These are phyloP conservation scores for Fomitopsis betulina DNA, from an alignment of 1,284 basidiomycete genomes.

Conservation along the genomic window DNA sequence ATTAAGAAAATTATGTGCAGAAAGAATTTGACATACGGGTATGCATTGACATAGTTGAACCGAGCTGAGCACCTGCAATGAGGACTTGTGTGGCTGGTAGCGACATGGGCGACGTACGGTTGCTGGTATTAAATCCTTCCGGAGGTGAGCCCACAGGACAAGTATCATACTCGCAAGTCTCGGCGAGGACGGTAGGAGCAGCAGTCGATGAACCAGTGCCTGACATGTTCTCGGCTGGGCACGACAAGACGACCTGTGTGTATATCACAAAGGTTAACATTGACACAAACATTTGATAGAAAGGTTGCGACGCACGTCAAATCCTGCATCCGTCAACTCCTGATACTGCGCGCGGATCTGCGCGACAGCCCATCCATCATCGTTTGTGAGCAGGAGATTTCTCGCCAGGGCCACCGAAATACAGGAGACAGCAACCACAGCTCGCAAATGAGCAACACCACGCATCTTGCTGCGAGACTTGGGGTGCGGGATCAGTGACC, in stretches of 20 bases:
- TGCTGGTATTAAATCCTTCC: slow-evolving; percentile 37
- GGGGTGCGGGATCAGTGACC: too few species aligned
- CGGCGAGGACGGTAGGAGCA: slow-evolving; percentile 19
- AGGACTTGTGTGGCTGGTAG: too few species aligned
- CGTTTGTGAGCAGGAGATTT: slow-evolving; percentile 37
- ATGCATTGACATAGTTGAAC: slow-evolving; percentile 33
- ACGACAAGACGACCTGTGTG: slow-evolving; percentile 34
- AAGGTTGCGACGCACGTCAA: slow-evolving; percentile 29
- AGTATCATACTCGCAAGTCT: slow-evolving; percentile 37
- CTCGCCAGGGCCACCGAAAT: background rate
- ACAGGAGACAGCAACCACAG: background rate
- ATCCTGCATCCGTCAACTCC: slow-evolving; percentile 36
- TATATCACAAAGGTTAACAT: slow-evolving; percentile 9
- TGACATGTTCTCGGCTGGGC: slow-evolving; percentile 36
- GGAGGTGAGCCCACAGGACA: slow-evolving; percentile 40
- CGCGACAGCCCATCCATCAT: slow-evolving; percentile 50
- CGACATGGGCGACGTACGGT: slow-evolving; percentile 29
- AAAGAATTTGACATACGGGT: slow-evolving; percentile 31
- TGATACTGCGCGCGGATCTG: slow-evolving; percentile 41
- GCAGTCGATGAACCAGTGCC: slow-evolving; percentile 35
- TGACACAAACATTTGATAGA: background rate
- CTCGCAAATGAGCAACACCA: background rate
- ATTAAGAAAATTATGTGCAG: slow-evolving; percentile 12
- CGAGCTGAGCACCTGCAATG: slow-evolving; percentile 17
- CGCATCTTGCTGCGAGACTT: background rate